These are phyloP conservation scores for Monocercomonoides exilis DNA, from an alignment of 78 protist genomes.

Conservation along the genomic window DNA sequence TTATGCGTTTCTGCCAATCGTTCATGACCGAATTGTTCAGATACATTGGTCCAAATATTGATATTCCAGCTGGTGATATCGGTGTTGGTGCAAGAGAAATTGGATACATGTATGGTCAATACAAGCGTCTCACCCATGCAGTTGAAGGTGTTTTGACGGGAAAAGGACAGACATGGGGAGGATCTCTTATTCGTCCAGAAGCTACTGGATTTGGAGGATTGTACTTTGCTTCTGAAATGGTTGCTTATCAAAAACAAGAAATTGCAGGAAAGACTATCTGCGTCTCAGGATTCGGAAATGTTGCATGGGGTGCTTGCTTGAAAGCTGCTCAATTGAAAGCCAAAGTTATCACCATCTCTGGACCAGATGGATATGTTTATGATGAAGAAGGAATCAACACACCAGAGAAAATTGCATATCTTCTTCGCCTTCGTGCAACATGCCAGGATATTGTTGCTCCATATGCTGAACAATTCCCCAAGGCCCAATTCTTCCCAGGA, in stretches of 20 bases:
- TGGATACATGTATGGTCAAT: conserved; percentile 55
- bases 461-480: not conserved
- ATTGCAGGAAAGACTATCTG: conserved; percentile 22
- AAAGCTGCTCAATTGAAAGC: conserved; percentile 41
- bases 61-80: conserved; percentile 73
- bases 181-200: conserved; percentile 60
- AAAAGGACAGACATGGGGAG: conserved; percentile 49
- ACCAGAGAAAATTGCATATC: conserved; percentile 16
- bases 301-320: conserved; percentile 36
- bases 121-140: conserved; percentile 20
- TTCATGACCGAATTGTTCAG: conserved; percentile 54
- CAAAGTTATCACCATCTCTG: conserved; percentile 43
- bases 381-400: conserved; percentile 36
- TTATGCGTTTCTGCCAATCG: conserved; percentile 51
- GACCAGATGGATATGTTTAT: conserved; percentile 28
- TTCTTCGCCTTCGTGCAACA: conserved; percentile 32
- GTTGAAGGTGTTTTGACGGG: conserved; percentile 54
- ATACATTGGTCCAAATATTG: conserved; percentile 52
- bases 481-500: conserved; percentile 26
- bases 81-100: conserved; percentile 65
- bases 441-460: conserved; percentile 28
- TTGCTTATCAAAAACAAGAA: not conserved
- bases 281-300: conserved; percentile 61
- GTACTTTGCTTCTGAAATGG: conserved; percentile 33
- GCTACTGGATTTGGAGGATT: conserved; percentile 70